These are phyloP conservation scores for Thielaviopsis cerberus DNA, from an alignment of 2,329 filamentous ascomycete genomes.

Conservation along the genomic window DNA sequence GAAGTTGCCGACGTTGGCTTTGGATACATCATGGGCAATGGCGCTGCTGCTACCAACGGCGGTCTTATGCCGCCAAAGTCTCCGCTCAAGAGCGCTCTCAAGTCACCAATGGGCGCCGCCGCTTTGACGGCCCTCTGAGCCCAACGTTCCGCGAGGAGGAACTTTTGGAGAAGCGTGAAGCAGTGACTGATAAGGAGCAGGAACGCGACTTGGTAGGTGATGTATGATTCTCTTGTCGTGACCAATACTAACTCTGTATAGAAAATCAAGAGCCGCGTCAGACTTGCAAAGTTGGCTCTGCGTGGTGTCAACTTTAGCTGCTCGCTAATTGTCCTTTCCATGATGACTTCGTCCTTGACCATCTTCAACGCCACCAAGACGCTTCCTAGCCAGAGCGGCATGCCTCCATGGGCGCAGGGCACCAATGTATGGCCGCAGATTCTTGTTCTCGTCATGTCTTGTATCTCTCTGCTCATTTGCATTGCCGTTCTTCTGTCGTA, in stretches of 20 bases:
- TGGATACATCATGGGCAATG: conserved; percentile 57
- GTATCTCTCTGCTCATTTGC: conserved; percentile 62
- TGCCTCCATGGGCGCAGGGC: conserved; percentile 65
- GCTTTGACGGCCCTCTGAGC: conserved; percentile 60
- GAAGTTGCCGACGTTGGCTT: conserved; percentile 76
- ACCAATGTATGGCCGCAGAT: conserved; percentile 83
- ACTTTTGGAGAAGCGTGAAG: conserved; percentile 67
- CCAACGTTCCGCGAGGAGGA: conserved; percentile 85
- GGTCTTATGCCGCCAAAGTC: conserved; percentile 45
- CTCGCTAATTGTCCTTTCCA: conserved; percentile 79
- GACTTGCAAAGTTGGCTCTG: conserved; percentile 87
- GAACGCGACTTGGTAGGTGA: conserved; percentile 64
- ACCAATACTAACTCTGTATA: conserved; percentile 26
- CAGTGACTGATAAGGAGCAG: conserved; percentile 67
- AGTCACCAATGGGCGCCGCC: conserved; percentile 64
- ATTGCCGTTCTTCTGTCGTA: conserved; percentile 69
- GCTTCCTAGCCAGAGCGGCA: conserved; percentile 56
- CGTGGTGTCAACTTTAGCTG: conserved; percentile 93
- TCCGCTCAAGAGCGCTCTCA: conserved; percentile 79
- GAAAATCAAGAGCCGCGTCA: conserved; percentile 84
- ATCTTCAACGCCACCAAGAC: conserved; percentile 79
- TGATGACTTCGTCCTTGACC: conserved; percentile 70
- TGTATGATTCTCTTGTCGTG: background rate
- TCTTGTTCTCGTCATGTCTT: conserved; percentile 59
- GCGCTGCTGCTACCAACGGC: conserved; percentile 23